Evolutionary conservation across 2,329 filamentous ascomycete genomes (phyloP), one percentile per base, ranked within the genome.

Genomic region (Calonectria pseudoreteaudii): DNA sequence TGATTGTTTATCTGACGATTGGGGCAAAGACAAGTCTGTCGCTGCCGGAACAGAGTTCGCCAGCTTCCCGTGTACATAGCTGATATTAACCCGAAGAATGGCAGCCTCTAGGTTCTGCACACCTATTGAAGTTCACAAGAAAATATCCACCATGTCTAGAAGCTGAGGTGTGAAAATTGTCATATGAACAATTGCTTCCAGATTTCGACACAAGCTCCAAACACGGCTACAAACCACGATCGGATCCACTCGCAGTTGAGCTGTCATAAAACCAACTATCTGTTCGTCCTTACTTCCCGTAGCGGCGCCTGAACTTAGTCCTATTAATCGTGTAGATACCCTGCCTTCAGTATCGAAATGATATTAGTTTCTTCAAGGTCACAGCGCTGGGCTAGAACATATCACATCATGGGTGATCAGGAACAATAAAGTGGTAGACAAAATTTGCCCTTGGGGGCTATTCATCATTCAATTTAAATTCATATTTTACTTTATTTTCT

Each of bases 401-500:
- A 2, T 41, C 23, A 30, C 20, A 41, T 44, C 23, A 62, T 36
- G n/a, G 30, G 20, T 18, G 10, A 16, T 6, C 34, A 28, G 26
- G 26, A 41, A 26, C 36, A 30, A 60, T 10, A 1, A 28, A 38
- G n/a, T 26, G 30, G 9, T 41, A 62, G 36, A 62, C 56, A 62
- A 62, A 62, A 38, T 9, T 16, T 62, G 36, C 56, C 56, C 56
- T 62, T 20, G 34, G 10, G 34, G 56, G 56, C 56, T 28, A 41
- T 62, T 41, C n/a, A 60, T 60, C 34, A 62, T 62, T 62, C 56
- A 62, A 62, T 62, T 62, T 36, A 41, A n/a, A 34, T 10, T 56
- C 65, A 67, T 56, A 47, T 68, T 68, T 58, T 68, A 68, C 66
- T 68, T 36, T 60, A 36, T 60, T 49, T 52, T 68, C 41, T 67